Conservation (phyloP, 192 early-diverging fungal genomes). For the Podila minutissima region DNA sequence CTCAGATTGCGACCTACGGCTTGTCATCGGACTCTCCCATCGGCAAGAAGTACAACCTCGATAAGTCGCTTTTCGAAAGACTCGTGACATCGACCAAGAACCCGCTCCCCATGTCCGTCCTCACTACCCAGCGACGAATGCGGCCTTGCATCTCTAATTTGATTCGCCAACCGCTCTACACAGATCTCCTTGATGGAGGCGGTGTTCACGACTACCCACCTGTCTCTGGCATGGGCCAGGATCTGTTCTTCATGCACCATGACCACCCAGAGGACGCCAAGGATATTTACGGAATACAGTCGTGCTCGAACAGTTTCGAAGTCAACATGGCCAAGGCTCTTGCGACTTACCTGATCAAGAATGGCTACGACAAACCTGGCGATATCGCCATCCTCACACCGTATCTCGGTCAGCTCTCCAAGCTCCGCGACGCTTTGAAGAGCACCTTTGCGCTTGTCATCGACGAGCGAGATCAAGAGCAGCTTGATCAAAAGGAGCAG, state of each 20-base stretch:
- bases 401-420: constrained; percentile 62
- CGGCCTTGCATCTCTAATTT: constrained; percentile 59
- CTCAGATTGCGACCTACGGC: constrained; percentile 34
- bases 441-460: constrained; percentile 38
- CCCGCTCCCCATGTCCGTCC: constrained; percentile 50
- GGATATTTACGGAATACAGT: constrained; percentile 54
- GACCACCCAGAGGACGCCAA: constrained; percentile 52
- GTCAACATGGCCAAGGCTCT: constrained; percentile 60
- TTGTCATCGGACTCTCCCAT: constrained; percentile 49
- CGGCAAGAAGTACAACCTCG: constrained; percentile 52
- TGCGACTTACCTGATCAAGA: constrained; percentile 57
- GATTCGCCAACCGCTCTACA: constrained; percentile 59
- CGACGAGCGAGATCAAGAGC: constrained; percentile 51
- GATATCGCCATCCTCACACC: constrained; percentile 67
- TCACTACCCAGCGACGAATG: constrained; percentile 64
- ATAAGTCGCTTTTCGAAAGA: constrained; percentile 63
- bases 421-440: constrained; percentile 47
- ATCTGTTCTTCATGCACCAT: constrained; percentile 63
- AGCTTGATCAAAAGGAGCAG: constrained; percentile 29
- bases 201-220: constrained; percentile 28
- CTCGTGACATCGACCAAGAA: constrained; percentile 40
- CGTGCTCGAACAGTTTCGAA: constrained; percentile 58
- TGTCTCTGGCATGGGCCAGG: constrained; percentile 53
- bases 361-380: constrained; percentile 55
- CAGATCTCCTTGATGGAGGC: constrained; percentile 51